Percentiles rank a stretch among this genome's conserved stretches.
Conservation (phyloP, 305 asterid species). For the Fraxinus sp. region DNA sequence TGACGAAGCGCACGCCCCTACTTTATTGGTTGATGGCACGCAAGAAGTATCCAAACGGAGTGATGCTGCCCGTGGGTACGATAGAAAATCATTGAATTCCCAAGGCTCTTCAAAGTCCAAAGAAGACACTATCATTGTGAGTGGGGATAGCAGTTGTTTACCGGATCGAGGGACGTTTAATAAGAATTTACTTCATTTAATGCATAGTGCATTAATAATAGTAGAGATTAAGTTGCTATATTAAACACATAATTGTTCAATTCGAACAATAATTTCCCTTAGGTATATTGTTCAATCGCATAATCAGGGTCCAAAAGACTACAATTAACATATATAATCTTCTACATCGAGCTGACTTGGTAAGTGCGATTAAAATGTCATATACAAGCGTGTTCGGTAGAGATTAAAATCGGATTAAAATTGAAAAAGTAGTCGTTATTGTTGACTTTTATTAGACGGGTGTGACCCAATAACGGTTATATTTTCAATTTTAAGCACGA, state of each 20-base stretch:
- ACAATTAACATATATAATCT: not conserved
- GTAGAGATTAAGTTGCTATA: not conserved
- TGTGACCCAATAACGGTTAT: no score
- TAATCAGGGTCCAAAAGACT: not conserved
- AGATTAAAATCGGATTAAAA: no score
- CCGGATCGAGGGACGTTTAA: no score
- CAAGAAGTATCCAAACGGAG: constrained; percentile 61
- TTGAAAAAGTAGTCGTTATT: no score
- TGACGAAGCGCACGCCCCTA: constrained; percentile 76
- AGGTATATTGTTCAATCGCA: not conserved
- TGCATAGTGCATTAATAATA: not conserved
- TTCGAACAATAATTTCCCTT: no score
- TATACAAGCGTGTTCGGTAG: no score
- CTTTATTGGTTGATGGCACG: constrained; percentile 41
- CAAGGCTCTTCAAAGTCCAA: constrained; percentile 69
- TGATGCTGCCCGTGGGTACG: constrained; percentile 69
- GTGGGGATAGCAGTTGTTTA: no score
- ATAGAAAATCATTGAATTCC: constrained; percentile 52
- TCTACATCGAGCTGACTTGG: not conserved
- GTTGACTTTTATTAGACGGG: no score
- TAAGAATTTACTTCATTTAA: not conserved
- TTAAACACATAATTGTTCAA: not conserved
- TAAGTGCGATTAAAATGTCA: not conserved
- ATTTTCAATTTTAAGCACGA: no score
- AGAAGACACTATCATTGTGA: constrained; percentile 54